phyloP scores from a whole-genome alignment of 169 alveolate species.

The Besnoitia besnoiti region DNA sequence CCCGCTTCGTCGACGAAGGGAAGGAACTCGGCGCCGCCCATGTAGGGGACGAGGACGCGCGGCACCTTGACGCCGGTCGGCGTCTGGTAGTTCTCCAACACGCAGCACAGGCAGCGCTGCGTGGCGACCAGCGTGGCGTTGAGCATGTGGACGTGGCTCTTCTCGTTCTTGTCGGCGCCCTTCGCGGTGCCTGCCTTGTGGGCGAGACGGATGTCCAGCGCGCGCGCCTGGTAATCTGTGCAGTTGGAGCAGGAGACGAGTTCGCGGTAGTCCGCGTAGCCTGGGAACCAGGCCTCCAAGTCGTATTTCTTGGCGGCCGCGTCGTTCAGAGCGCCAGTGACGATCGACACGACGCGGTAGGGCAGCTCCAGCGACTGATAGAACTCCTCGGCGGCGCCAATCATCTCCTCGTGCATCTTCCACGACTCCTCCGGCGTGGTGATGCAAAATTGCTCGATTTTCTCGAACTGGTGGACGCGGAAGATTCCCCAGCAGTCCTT shows the following conservation, averaged over 20 bases:
- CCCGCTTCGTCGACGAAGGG: slow-evolving; percentile 51
- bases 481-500: slow-evolving; percentile 98
- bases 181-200: slow-evolving; percentile 14
- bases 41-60: slow-evolving; percentile 71
- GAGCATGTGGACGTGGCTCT: slow-evolving; percentile 91
- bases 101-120: slow-evolving; percentile 89
- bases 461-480: slow-evolving; percentile 99
- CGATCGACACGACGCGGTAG: slow-evolving; percentile 95
- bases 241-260: slow-evolving; percentile 99
- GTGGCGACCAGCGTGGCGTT: slow-evolving; percentile 99
- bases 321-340: slow-evolving; percentile 98
- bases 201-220: slow-evolving; percentile 68
- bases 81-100: slow-evolving; percentile 75
- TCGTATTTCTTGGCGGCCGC: slow-evolving; percentile 99
- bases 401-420: slow-evolving; percentile 95
- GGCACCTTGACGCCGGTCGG: slow-evolving; percentile 69
- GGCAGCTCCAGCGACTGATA: slow-evolving; percentile 94
- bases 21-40: slow-evolving; percentile 71
- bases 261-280: slow-evolving; percentile 95
- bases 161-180: slow-evolving; percentile 9
- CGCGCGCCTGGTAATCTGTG: slow-evolving; percentile 96
- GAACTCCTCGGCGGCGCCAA: slow-evolving; percentile 95
- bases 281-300: slow-evolving; percentile 99
- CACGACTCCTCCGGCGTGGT: slow-evolving; percentile 87
- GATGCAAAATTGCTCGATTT: slow-evolving; percentile 97